These are phyloP conservation scores for Neurospora sp. DNA, from an alignment of 495 filamentous ascomycete species.

Conservation along the genomic window DNA sequence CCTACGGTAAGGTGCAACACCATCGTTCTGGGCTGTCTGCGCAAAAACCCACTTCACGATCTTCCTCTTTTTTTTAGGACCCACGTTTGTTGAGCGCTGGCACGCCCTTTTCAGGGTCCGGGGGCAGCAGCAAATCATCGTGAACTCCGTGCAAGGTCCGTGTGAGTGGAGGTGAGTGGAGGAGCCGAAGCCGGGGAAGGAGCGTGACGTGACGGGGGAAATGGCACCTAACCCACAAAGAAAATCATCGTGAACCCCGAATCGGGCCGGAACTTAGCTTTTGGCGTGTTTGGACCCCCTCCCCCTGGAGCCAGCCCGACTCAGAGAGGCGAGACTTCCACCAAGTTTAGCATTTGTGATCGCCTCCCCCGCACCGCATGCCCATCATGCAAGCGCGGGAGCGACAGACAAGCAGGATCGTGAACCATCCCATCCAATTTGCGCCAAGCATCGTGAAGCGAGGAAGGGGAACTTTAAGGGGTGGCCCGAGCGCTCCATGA, in stretches of 20 bases:
- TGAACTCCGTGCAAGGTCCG: not conserved
- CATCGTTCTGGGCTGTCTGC: not conserved
- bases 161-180: not conserved
- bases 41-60: not conserved
- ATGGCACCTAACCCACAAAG: not conserved
- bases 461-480: not conserved
- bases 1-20: not conserved
- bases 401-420: not conserved
- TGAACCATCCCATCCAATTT: not conserved
- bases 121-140: not conserved
- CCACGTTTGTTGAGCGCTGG: not conserved
- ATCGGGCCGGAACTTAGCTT: not conserved
- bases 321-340: not conserved
- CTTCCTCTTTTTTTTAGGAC: not conserved
- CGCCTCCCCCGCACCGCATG: not conserved
- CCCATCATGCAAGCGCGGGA: not conserved
- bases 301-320: not conserved
- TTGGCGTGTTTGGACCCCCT: not conserved
- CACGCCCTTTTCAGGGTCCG: not conserved
- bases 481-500: constrained; percentile 3
- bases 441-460: not conserved
- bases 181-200: not conserved
- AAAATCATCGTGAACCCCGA: not conserved
- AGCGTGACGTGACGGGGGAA: not conserved
- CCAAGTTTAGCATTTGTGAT: not conserved